Percentiles rank a stretch among this genome's conserved stretches.
These are phyloP conservation scores for Candida oleophila DNA, from an alignment of 805 yeast genomes.

Conservation along the genomic window DNA sequence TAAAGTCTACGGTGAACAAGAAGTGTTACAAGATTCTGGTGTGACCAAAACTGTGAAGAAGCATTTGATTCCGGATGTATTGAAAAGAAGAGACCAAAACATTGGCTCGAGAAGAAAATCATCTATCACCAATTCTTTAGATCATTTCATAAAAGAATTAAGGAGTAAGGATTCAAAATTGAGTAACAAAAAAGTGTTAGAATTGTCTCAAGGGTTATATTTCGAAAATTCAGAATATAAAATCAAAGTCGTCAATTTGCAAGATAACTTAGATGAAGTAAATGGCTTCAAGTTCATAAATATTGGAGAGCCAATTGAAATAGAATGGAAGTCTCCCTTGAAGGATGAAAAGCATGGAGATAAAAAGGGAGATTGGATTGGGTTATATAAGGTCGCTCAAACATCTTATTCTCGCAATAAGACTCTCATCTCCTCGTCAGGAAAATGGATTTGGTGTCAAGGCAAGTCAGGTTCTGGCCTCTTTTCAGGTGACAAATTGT, in stretches of 20 bases:
- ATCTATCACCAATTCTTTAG: slow-evolving; percentile 44
- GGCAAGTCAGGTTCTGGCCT: slow-evolving; percentile 43
- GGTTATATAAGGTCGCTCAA: slow-evolving; percentile 63
- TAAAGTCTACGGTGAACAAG: slow-evolving; percentile 67
- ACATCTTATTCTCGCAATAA: slow-evolving; percentile 54
- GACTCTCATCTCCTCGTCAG: slow-evolving; percentile 61
- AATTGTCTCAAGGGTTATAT: slow-evolving; percentile 38
- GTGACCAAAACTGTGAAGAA: slow-evolving; percentile 44
- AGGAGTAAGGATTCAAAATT: slow-evolving; percentile 31
- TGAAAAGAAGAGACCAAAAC: slow-evolving; percentile 30
- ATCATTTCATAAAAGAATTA: slow-evolving; percentile 43
- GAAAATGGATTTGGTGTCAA: slow-evolving; percentile 59
- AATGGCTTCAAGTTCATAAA: slow-evolving; percentile 15
- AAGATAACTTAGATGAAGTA: slow-evolving; percentile 7
- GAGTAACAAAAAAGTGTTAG: slow-evolving; percentile 34
- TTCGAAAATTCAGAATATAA: slow-evolving; percentile 37
- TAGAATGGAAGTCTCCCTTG: slow-evolving; percentile 55
- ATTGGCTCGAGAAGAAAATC: slow-evolving; percentile 20
- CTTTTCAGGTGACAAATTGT: slow-evolving; percentile 49
- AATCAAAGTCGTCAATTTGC: slow-evolving; percentile 23
- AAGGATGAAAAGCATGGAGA: slow-evolving; percentile 30
- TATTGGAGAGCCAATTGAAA: slow-evolving; percentile 54
- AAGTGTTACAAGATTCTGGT: slow-evolving; percentile 53
- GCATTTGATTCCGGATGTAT: slow-evolving; percentile 40
- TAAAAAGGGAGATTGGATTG: slow-evolving; percentile 64